A percentile compares a stretch with the other conserved stretches of the same genome.
Conservation (phyloP, 2,329 filamentous ascomycete genomes). For the Neonectria ditissima region DNA sequence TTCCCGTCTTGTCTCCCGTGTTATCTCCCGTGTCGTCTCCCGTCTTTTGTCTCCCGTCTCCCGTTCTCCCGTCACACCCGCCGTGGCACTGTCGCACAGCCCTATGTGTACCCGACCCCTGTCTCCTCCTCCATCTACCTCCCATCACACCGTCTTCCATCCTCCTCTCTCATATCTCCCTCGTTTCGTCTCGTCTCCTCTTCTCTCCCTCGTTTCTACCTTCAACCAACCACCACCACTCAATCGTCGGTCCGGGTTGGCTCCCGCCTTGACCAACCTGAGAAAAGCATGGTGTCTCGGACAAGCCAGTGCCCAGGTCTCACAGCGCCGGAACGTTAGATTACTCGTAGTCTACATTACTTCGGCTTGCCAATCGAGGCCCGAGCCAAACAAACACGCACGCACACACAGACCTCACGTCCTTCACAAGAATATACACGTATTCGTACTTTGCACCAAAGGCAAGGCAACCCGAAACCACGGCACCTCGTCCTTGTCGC, state of each 20-base stretch:
- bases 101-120: constrained; percentile 1
- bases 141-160: background rate
- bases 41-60: constrained; percentile 11
- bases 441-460: constrained; percentile 8
- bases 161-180: background rate
- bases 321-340: constrained; percentile 1
- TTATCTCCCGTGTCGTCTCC: constrained; percentile 3
- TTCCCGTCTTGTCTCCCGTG: background rate
- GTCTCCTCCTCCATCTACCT: too few relatives aligned
- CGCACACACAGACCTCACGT: background rate
- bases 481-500: constrained; percentile 4
- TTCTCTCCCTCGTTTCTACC: background rate
- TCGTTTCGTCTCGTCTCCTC: constrained; percentile 5
- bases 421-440: background rate
- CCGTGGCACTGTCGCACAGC: constrained; percentile 20
- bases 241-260: background rate
- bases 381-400: constrained; percentile 4
- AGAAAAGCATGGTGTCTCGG: constrained; percentile 19
- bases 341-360: background rate
- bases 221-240: constrained; percentile 7
- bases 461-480: constrained; percentile 8
- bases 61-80: constrained; percentile 1
- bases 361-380: background rate
- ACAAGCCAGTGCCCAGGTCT: constrained; percentile 4
- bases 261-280: constrained; percentile 5